Conservation (phyloP, 768 basidiomycete species). For the Lactarius deliciosus region DNA sequence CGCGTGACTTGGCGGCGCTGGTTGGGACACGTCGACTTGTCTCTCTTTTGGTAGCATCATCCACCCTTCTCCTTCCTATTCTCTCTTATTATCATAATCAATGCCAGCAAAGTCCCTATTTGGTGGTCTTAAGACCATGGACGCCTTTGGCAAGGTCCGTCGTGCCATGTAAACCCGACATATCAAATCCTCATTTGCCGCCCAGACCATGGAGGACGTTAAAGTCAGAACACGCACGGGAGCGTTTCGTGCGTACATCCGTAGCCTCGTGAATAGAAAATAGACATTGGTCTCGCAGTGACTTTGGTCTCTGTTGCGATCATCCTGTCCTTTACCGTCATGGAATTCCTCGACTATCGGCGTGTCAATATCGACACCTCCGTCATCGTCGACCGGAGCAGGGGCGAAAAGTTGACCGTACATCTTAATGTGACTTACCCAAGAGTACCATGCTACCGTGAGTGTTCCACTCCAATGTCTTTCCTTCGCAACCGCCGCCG, state of each 20-base stretch:
- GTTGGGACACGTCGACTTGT: slow-evolving; percentile 13
- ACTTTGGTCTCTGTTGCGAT: slow-evolving; percentile 90
- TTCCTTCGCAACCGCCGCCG: slow-evolving; percentile 4
- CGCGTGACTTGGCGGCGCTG: slow-evolving; percentile 11
- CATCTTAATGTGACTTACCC: slow-evolving; percentile 94
- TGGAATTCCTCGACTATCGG: slow-evolving; percentile 97
- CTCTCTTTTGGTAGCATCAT: neutral
- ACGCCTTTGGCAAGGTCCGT: slow-evolving; percentile 98
- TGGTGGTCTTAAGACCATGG: slow-evolving; percentile 81
- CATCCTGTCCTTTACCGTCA: slow-evolving; percentile 85
- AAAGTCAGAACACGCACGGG: slow-evolving; percentile 98
- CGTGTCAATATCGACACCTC: slow-evolving; percentile 84
- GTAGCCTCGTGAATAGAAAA: neutral
- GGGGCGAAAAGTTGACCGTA: slow-evolving; percentile 93
- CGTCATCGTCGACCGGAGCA: slow-evolving; percentile 89
- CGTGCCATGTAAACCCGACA: neutral
- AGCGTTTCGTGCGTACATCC: slow-evolving; percentile 66
- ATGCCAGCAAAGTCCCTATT: slow-evolving; percentile 77
- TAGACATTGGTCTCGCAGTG: slow-evolving; percentile 50
- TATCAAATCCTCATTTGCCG: neutral
- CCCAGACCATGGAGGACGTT: slow-evolving; percentile 96
- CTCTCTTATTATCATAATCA: slow-evolving; percentile 20
- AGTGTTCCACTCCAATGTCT: slow-evolving; percentile 35
- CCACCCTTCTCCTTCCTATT: slow-evolving; percentile 3
- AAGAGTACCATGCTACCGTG: slow-evolving; percentile 94